phyloP scores from a whole-genome alignment of 352 stramenopile genomes.

The Elongisporangium prolatum region DNA sequence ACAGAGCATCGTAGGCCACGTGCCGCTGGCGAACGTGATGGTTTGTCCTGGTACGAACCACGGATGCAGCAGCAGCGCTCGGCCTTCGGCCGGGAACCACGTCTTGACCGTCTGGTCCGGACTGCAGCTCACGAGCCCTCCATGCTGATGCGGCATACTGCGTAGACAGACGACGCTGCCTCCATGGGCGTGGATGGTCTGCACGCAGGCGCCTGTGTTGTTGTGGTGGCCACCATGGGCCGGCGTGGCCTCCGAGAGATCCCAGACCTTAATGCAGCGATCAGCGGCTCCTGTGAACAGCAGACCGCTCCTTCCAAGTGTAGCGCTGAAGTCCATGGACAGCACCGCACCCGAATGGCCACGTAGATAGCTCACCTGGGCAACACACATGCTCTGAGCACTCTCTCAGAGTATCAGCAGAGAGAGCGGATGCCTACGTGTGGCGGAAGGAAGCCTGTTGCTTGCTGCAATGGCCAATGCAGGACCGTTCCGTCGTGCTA shows the following conservation, averaged over 20 bases:
- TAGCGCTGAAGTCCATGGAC: constrained; percentile 34
- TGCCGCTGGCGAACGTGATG: constrained; percentile 41
- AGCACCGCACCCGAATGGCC: constrained; percentile 51
- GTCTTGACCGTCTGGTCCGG: constrained; percentile 65
- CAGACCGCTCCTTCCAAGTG: constrained; percentile 41
- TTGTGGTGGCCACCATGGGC: constrained; percentile 20
- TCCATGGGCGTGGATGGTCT: constrained; percentile 55
- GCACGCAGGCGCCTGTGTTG: constrained; percentile 31
- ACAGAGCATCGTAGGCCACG: constrained; percentile 55
- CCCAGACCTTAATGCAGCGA: constrained; percentile 69
- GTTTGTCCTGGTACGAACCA: constrained; percentile 61
- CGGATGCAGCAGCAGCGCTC: constrained; percentile 58
- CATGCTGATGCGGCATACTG: constrained; percentile 35
- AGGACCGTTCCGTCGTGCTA: constrained; percentile 63
- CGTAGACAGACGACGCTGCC: constrained; percentile 48
- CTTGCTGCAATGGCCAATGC: constrained; percentile 48
- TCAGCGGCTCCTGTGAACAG: constrained; percentile 65
- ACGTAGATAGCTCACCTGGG: constrained; percentile 37
- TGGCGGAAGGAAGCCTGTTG: constrained; percentile 34
- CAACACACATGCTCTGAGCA: not conserved
- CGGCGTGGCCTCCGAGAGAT: constrained; percentile 42
- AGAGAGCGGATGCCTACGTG: constrained; percentile 24
- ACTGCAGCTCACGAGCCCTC: constrained; percentile 64
- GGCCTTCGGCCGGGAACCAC: constrained; percentile 53
- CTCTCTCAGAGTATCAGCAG: not conserved